These are phyloP conservation scores for Pleomassaria siparia DNA, from an alignment of 2,329 filamentous ascomycete species.

Conservation along the genomic window DNA sequence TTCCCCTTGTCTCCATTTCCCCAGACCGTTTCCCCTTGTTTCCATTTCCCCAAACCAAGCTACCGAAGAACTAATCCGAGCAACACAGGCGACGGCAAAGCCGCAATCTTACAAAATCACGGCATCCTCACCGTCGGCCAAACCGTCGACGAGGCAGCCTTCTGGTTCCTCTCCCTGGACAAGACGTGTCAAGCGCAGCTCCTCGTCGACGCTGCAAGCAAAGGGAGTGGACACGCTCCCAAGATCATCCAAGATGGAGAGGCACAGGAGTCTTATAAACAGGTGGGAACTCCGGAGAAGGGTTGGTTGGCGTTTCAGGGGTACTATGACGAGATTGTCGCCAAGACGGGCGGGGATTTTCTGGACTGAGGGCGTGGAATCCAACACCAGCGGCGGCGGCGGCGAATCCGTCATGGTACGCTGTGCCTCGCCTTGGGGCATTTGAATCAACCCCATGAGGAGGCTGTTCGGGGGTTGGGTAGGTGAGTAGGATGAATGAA, in stretches of 20 bases:
- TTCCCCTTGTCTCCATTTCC: too few species aligned
- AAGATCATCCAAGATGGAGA: slow-evolving; percentile 46
- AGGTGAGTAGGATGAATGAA: too few species aligned
- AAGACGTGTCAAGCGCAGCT: slow-evolving; percentile 51
- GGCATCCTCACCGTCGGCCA: slow-evolving; percentile 42
- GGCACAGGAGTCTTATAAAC: slow-evolving; percentile 42
- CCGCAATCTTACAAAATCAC: slow-evolving; percentile 44
- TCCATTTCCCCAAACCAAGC: too few species aligned
- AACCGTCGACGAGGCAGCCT: slow-evolving; percentile 49
- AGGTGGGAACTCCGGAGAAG: slow-evolving; percentile 52
- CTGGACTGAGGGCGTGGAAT: too few species aligned
- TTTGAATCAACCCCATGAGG: too few species aligned
- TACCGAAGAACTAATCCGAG: background rate
- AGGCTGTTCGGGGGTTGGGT: too few species aligned
- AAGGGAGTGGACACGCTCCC: slow-evolving; percentile 42
- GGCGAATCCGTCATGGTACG: too few species aligned
- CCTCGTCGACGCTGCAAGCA: slow-evolving; percentile 45
- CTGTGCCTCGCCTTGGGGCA: too few species aligned
- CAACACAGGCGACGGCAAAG: slow-evolving; percentile 34
- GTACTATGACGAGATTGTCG: slow-evolving; percentile 57
- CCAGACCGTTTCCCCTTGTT: too few species aligned
- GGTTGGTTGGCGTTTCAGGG: slow-evolving; percentile 57
- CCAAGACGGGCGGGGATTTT: slow-evolving; percentile 54
- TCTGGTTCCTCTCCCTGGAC: slow-evolving; percentile 50
- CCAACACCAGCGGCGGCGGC: too few species aligned